Base-by-base conservation (phyloP, 2,329 filamentous ascomycete genomes). In the Fusarium mangiferae region DNA sequence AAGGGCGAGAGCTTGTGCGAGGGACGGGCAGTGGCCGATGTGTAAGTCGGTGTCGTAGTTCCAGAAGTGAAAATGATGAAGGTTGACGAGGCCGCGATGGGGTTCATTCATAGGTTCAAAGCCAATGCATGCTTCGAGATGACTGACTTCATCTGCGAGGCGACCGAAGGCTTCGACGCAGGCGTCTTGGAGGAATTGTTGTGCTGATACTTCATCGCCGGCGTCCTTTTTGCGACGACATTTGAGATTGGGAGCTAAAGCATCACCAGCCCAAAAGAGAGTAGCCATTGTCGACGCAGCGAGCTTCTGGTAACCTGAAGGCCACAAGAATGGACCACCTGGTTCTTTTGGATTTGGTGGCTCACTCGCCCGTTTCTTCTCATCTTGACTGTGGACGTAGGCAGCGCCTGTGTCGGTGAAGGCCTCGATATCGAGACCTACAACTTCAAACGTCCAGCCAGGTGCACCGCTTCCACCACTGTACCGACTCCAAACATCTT, bases 81-180 rank as follows among this genome's bases (percentile, higher is more conserved):
- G 78, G 44, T 83, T 83, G 38, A 85, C 79, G 28, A 84, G 80
- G 10, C 83, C 83, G 3, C 83, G 82, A 63, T 84, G 82, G 6
- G 83, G 83, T 70, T 85, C 83, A 45, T 85, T 85, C 78, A 85
- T 82, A 13, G 82, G 81, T 63, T 85, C 83, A 49, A 84, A 84
- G 4, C 83, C 83, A 17, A 85, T 51, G 42, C 80, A 82, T 12
- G 81, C 81, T 60, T 83, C 81, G 14, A 83, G 75, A 24, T 74
- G 67, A 4, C 68, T 64, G 15, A 83, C 56, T 22, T 78, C 79
- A 13, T 83, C 81, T 6, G 81, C 81, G 3, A 83, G 79, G 11
- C 75, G 72, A 7, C 81, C 81, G 51, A 83, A 83, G 1, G 81
- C 81, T 58, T 82, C 81, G 14, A 83, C 72, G 38, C 79, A 78